phyloP scores from a whole-genome alignment of 306 rosid species.

The Trifolium fragiferum region DNA sequence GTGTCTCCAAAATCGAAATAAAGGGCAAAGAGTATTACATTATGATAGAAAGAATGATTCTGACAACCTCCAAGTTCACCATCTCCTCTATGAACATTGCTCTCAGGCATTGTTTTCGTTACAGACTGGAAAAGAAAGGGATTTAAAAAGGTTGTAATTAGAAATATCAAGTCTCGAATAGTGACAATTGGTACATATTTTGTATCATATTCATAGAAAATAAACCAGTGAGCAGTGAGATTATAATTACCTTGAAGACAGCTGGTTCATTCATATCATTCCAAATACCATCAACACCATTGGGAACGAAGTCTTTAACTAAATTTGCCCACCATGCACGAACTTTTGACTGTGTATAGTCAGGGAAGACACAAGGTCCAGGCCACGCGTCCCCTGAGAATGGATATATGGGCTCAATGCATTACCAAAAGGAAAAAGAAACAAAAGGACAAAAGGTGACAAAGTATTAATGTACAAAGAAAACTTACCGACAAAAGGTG shows the following conservation, averaged over 20 bases:
- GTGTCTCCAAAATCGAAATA: slow-evolving; percentile 17
- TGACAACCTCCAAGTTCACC: slow-evolving; percentile 88
- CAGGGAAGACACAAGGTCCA: slow-evolving; percentile 94
- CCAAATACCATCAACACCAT: slow-evolving; percentile 98
- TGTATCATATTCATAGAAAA: not conserved
- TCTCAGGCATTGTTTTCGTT: slow-evolving; percentile 92
- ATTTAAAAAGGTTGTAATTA: slow-evolving; percentile 13
- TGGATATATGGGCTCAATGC: slow-evolving; percentile 34
- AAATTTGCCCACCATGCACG: slow-evolving; percentile 91
- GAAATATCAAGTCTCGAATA: slow-evolving; percentile 16
- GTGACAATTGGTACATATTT: slow-evolving; percentile 17
- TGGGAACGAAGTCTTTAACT: slow-evolving; percentile 76
- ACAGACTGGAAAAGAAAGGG: slow-evolving; percentile 58
- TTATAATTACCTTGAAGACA: slow-evolving; percentile 70
- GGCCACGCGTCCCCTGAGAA: slow-evolving; percentile 90
- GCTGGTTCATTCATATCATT: slow-evolving; percentile 99
- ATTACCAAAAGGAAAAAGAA: slow-evolving; percentile 6
- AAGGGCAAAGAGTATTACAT: slow-evolving; percentile 62
- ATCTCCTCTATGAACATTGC: slow-evolving; percentile 89
- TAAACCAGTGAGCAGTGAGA: not conserved
- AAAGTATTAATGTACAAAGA: slow-evolving; percentile 13
- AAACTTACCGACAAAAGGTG: slow-evolving; percentile 65
- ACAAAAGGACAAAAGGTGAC: slow-evolving; percentile 12
- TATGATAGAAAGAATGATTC: slow-evolving; percentile 86
- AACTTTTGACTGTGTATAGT: slow-evolving; percentile 80